Conservation (phyloP, 306 rosid species). For the Chamaecrista fasciculata region DNA sequence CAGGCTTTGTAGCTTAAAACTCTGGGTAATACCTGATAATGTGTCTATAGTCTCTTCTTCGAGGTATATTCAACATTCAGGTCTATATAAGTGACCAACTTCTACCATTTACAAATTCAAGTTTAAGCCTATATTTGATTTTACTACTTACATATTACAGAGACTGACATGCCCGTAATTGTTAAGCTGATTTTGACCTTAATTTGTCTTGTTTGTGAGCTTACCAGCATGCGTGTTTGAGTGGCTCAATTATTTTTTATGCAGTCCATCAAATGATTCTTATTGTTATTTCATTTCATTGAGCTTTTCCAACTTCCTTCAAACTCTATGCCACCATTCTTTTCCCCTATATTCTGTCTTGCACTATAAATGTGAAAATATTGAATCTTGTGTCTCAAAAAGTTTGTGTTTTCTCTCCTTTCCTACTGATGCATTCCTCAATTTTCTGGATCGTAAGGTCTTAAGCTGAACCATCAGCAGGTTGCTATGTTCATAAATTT, state of each 20-base stretch:
- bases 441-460: neutral
- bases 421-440: neutral
- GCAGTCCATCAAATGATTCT: neutral
- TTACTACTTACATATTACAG: neutral
- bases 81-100: neutral
- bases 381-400: neutral
- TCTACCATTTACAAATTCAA: neutral
- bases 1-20: neutral
- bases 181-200: neutral
- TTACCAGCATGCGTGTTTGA: neutral
- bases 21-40: neutral
- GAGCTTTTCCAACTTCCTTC: neutral
- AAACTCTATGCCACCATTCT: neutral
- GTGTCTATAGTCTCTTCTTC: too few species aligned
- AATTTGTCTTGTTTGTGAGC: neutral
- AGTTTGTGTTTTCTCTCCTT: neutral
- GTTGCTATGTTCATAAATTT: neutral
- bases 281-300: neutral
- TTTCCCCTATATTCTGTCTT: neutral
- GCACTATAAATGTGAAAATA: neutral
- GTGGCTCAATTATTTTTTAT: neutral
- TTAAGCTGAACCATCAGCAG: neutral
- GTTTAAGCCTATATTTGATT: neutral
- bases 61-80: neutral
- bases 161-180: neutral